Conservation (phyloP, 2,329 filamentous ascomycete species). For the Sporothrix globosa region DNA sequence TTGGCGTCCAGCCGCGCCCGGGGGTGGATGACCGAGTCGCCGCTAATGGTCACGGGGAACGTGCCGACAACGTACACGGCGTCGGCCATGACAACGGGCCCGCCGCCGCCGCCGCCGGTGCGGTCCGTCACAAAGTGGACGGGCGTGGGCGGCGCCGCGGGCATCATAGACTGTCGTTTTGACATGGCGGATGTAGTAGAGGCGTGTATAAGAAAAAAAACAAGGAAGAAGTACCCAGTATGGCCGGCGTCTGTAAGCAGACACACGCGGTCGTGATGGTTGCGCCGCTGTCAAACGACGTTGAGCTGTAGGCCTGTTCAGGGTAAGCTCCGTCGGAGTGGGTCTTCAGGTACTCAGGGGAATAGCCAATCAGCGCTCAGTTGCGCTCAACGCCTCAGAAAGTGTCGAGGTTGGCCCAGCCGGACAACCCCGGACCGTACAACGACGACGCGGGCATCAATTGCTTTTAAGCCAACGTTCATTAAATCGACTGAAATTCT, state of each 20-base stretch:
- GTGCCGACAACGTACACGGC: conserved; percentile 68
- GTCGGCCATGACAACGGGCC: conserved; percentile 62
- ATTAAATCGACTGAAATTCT: not conserved
- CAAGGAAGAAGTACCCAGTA: not conserved
- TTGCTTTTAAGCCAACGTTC: not conserved
- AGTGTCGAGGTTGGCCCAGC: not conserved
- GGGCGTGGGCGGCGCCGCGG: conserved; percentile 57
- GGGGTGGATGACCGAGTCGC: conserved; percentile 83
- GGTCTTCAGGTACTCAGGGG: not conserved
- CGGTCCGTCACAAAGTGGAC: conserved; percentile 53
- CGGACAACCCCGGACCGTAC: not conserved
- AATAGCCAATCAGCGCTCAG: conserved; percentile 12
- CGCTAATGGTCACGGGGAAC: conserved; percentile 75
- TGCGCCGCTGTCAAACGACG: not conserved
- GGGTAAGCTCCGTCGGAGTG: conserved; percentile 15
- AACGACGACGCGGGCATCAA: conserved; percentile 12
- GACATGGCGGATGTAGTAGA: conserved; percentile 39
- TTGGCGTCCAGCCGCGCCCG: conserved; percentile 78
- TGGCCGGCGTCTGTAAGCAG: not conserved
- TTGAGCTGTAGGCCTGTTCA: conserved; percentile 13
- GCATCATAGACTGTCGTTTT: conserved; percentile 61
- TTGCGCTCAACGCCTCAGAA: not conserved
- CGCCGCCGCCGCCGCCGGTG: conserved; percentile 37
- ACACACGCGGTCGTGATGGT: not conserved
- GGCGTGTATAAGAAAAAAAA: not conserved